Conservation (phyloP, 1,139 yeast species). For the Debaryomycetaceae sp. region DNA sequence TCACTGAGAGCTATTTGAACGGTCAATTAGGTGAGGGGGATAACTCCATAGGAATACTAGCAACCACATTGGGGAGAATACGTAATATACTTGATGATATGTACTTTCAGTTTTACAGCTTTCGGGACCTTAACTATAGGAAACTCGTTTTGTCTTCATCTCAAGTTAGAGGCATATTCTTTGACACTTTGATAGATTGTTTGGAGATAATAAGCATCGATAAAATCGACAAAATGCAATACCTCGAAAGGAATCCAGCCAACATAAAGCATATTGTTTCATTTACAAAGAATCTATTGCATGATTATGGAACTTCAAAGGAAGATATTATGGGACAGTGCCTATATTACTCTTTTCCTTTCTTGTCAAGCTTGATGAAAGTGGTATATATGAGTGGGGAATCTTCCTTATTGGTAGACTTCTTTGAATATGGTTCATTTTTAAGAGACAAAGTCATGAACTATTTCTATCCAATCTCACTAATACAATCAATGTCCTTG, state of each 20-base stretch:
- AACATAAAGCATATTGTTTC: neutral
- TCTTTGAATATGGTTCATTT: slow-evolving; percentile 8
- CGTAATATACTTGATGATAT: slow-evolving; percentile 10
- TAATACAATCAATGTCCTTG: slow-evolving; percentile 13
- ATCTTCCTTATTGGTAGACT: slow-evolving; percentile 15
- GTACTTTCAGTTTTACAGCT: slow-evolving; percentile 3
- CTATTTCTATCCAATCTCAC: slow-evolving; percentile 21
- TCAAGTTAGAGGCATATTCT: neutral
- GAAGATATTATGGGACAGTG: slow-evolving; percentile 4
- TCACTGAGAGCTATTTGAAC: slow-evolving; percentile 7
- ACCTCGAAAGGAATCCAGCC: slow-evolving; percentile 5
- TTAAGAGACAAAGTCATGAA: slow-evolving; percentile 7
- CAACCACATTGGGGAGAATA: slow-evolving; percentile 10
- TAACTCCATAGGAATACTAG: slow-evolving; percentile 4
- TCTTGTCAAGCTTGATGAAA: slow-evolving; percentile 18
- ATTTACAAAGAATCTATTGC: neutral
- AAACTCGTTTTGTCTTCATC: neutral
- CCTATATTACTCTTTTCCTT: slow-evolving; percentile 11
- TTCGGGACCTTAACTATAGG: slow-evolving; percentile 1
- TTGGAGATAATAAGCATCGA: slow-evolving; percentile 16
- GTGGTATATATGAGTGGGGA: slow-evolving; percentile 23
- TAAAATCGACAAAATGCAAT: slow-evolving; percentile 10
- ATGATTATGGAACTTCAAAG: slow-evolving; percentile 3
- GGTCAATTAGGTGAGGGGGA: slow-evolving; percentile 1
- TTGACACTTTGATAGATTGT: slow-evolving; percentile 8